Evolutionary conservation across 2,329 filamentous ascomycete genomes (phyloP).

Genomic region (Drechmeria coniospora): DNA sequence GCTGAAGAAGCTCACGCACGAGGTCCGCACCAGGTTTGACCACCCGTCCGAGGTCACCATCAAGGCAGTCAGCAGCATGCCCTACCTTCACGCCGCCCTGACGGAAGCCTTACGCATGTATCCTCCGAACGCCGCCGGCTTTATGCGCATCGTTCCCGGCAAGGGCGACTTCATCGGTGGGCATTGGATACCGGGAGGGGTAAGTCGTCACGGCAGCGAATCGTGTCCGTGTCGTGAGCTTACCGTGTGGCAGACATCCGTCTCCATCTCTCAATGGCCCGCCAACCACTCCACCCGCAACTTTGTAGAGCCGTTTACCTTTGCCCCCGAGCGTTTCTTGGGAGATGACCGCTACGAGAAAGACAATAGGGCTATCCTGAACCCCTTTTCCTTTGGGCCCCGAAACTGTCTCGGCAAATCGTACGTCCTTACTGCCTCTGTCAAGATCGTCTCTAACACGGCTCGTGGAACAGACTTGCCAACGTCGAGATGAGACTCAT

Average conservation of each 20-base stretch:
- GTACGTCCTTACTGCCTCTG: conserved; percentile 14
- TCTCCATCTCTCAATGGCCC: conserved; percentile 17
- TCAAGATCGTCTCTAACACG: neutral
- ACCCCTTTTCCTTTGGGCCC: conserved; percentile 30
- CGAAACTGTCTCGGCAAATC: conserved; percentile 33
- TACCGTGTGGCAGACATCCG: neutral
- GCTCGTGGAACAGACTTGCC: conserved; percentile 26
- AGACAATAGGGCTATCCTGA: conserved; percentile 24
- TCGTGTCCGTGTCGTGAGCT: neutral
- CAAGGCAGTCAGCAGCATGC: conserved; percentile 1
- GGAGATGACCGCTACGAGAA: conserved; percentile 16
- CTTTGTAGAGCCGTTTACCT: conserved; percentile 26
- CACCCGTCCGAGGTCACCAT: conserved; percentile 2
- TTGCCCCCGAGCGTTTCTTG: conserved; percentile 30
- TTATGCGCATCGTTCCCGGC: conserved; percentile 12
- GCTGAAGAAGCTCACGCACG: conserved; percentile 17
- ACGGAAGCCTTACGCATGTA: conserved; percentile 25
- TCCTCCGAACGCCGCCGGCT: conserved; percentile 10
- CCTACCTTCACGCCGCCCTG: conserved; percentile 18
- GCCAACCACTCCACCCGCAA: conserved; percentile 22
- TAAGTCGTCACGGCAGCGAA: conserved; percentile 5
- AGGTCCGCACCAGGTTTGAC: conserved; percentile 9
- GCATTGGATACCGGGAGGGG: conserved; percentile 14
- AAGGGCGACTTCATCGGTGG: conserved; percentile 15
- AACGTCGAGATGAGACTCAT: conserved; percentile 34